Conservation (phyloP, 345 rosid genomes). For the Dipteronia dyeriana region DNA sequence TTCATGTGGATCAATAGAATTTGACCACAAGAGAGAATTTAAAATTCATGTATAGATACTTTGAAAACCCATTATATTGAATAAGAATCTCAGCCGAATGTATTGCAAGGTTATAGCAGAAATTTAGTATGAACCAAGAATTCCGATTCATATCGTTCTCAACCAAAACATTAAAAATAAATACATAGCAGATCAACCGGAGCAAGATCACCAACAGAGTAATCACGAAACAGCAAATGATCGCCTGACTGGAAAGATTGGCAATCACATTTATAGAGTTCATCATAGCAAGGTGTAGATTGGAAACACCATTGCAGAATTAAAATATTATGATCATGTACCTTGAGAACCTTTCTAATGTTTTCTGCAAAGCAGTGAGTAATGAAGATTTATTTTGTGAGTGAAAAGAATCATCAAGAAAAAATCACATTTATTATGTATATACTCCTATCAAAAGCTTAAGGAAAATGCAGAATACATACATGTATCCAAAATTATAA, state of each 20-base stretch:
- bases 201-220: conserved; percentile 90
- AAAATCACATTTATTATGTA: too few relatives aligned
- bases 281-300: not conserved
- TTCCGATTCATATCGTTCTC: not conserved
- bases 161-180: not conserved
- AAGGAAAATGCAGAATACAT: too few relatives aligned
- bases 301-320: not conserved
- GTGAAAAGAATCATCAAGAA: too few relatives aligned
- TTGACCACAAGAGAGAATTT: not conserved
- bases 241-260: conserved; percentile 64
- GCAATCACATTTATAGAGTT: conserved; percentile 5
- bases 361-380: too few relatives aligned
- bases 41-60: not conserved
- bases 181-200: conserved; percentile 50
- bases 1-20: not conserved
- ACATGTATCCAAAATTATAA: too few relatives aligned
- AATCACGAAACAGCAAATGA: conserved; percentile 77
- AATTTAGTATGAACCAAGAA: not conserved
- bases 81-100: not conserved
- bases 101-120: not conserved
- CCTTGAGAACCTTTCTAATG: conserved; percentile 67
- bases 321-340: conserved; percentile 20
- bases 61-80: not conserved
- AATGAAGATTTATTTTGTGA: conserved; percentile 82
- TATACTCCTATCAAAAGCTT: too few relatives aligned